Evolutionary conservation across 345 rosid species (phyloP).

Genomic region (Angophora floribunda): DNA sequence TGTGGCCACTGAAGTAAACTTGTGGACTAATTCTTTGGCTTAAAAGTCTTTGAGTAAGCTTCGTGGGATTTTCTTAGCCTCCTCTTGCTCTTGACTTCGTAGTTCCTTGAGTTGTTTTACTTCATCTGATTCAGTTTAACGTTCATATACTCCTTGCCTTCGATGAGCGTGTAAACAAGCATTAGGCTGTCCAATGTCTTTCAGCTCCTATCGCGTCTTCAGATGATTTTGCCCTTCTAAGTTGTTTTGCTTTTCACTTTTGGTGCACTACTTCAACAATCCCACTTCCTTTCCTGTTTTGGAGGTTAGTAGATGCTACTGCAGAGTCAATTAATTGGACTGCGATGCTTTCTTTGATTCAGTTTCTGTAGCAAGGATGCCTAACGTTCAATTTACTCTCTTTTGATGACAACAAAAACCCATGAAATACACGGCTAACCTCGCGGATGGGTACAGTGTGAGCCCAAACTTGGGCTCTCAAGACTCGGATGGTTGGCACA

Average conservation of each 20-base stretch:
- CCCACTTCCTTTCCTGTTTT: neutral
- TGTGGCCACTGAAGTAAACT: neutral
- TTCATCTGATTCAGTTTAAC: neutral
- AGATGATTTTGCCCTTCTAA: neutral
- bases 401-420: neutral
- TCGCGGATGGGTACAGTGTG: neutral
- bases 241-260: neutral
- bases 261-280: neutral
- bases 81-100: neutral
- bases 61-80: neutral
- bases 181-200: neutral
- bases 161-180: neutral
- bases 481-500: neutral
- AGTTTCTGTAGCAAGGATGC: neutral
- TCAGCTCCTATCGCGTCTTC: neutral
- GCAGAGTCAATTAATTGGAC: neutral
- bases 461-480: neutral
- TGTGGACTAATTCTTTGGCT: neutral
- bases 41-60: neutral
- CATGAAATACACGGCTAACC: neutral
- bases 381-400: neutral
- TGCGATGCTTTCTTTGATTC: neutral
- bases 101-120: neutral
- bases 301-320: neutral
- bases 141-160: neutral